Conservation (phyloP, 2,329 filamentous ascomycete genomes). For the Neofusicoccum umdonicola region DNA sequence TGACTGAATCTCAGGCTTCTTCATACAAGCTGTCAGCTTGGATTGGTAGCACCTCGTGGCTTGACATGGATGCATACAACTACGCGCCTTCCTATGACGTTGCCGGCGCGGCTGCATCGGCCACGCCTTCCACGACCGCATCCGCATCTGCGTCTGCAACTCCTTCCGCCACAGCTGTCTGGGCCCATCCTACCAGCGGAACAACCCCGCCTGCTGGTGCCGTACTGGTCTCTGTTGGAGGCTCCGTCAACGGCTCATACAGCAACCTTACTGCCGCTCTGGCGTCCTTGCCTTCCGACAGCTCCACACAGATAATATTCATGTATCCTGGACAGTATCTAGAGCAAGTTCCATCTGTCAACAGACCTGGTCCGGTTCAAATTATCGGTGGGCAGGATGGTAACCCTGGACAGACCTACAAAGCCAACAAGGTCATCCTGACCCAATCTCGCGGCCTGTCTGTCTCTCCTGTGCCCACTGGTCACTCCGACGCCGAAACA, state of each 20-base stretch:
- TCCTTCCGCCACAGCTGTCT: conserved; percentile 30
- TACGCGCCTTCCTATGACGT: conserved; percentile 37
- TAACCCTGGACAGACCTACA: conserved; percentile 41
- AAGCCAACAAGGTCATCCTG: conserved; percentile 55
- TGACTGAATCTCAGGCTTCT: conserved; percentile 34
- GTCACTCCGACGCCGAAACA: conserved; percentile 48
- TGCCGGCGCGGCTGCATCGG: neutral
- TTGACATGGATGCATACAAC: conserved; percentile 43
- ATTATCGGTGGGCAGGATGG: conserved; percentile 59
- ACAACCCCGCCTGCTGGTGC: conserved; percentile 42
- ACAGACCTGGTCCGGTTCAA: conserved; percentile 47
- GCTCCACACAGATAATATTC: conserved; percentile 55
- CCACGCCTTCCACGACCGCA: conserved; percentile 20
- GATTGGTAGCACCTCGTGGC: conserved; percentile 43
- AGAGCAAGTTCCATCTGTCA: conserved; percentile 55
- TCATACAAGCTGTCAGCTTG: conserved; percentile 38
- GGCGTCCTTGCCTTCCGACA: conserved; percentile 37
- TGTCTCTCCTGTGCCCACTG: neutral
- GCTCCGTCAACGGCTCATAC: conserved; percentile 30
- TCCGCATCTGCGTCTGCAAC: conserved; percentile 23
- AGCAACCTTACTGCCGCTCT: conserved; percentile 37
- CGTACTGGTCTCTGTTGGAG: conserved; percentile 41
- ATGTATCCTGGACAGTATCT: conserved; percentile 57
- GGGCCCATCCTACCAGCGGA: conserved; percentile 43
- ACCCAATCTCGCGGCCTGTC: conserved; percentile 32